Evolutionary conservation across 2,329 filamentous ascomycete species (phyloP).

Genomic region (Coniochaeta sp.): DNA sequence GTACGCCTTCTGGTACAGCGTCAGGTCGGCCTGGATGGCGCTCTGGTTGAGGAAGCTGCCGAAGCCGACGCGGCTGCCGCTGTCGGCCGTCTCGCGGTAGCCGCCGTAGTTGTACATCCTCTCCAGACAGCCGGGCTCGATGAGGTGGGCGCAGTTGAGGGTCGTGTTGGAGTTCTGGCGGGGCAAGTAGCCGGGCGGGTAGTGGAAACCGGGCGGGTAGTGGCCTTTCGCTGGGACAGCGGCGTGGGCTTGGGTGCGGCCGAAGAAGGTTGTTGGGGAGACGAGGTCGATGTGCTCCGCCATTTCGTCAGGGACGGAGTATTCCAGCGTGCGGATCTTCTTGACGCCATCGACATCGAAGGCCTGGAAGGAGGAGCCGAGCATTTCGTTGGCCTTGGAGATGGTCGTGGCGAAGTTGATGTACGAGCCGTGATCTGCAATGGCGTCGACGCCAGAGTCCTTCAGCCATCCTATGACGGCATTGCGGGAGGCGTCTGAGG

Average conservation of each 20-base stretch:
- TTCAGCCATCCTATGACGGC: constrained; percentile 17
- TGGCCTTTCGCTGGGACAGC: constrained; percentile 5
- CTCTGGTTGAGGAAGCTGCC: constrained; percentile 44
- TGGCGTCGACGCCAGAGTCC: constrained; percentile 10
- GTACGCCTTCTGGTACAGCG: constrained; percentile 25
- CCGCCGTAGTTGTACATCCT: constrained; percentile 39
- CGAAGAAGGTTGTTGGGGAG: constrained; percentile 39
- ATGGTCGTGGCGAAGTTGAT: constrained; percentile 28
- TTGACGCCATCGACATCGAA: constrained; percentile 28
- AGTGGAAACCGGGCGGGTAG: constrained; percentile 10
- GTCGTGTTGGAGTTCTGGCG: background rate
- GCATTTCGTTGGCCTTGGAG: constrained; percentile 27
- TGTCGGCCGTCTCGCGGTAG: constrained; percentile 34
- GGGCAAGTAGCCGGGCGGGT: no score
- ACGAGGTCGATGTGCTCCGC: constrained; percentile 33
- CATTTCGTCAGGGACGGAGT: constrained; percentile 25
- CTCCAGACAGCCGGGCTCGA: constrained; percentile 41
- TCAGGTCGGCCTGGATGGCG: constrained; percentile 38
- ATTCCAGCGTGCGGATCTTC: constrained; percentile 22
- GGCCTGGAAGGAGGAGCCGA: constrained; percentile 34
- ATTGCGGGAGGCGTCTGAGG: constrained; percentile 13
- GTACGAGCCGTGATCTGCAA: constrained; percentile 13
- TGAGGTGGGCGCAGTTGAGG: constrained; percentile 20
- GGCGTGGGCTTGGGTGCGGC: constrained; percentile 17
- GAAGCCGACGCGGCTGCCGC: constrained; percentile 42